phyloP scores from a whole-genome alignment of 495 filamentous ascomycete species.

The Xylaria castorea region DNA sequence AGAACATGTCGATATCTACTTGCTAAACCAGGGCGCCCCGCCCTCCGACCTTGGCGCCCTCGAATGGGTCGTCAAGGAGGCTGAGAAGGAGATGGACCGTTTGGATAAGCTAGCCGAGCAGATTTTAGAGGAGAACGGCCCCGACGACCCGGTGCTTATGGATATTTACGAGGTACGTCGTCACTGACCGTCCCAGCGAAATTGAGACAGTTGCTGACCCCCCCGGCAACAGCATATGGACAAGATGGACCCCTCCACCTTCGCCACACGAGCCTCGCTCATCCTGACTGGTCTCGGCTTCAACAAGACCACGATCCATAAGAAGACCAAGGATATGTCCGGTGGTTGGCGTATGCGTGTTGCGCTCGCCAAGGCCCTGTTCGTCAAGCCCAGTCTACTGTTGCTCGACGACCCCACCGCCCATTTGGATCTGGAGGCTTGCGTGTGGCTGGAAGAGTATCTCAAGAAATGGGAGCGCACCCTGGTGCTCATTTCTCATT shows the following conservation, averaged over 20 bases:
- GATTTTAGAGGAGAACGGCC: conserved; percentile 87
- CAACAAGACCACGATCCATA: conserved; percentile 95
- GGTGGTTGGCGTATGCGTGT: conserved; percentile 99
- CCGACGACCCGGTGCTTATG: conserved; percentile 88
- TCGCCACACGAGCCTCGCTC: conserved; percentile 91
- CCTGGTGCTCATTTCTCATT: conserved; percentile 96
- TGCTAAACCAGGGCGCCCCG: conserved; percentile 97
- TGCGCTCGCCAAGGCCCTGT: conserved; percentile 94
- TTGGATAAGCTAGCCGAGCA: conserved; percentile 90
- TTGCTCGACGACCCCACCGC: conserved; percentile 98
- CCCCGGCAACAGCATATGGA: conserved; percentile 83
- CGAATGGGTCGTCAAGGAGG: conserved; percentile 96
- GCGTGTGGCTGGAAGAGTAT: conserved; percentile 99
- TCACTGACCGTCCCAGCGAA: background rate
- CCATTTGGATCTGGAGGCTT: conserved; percentile 99
- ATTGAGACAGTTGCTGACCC: conserved; percentile 30
- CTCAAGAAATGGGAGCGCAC: conserved; percentile 99
- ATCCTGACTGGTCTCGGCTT: conserved; percentile 99
- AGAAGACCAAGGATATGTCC: conserved; percentile 99
- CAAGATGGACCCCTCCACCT: conserved; percentile 99
- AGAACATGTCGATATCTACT: conserved; percentile 97
- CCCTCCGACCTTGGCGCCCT: conserved; percentile 86
- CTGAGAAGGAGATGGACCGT: conserved; percentile 88
- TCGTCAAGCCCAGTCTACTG: conserved; percentile 95
- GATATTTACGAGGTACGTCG: conserved; percentile 91